Base-by-base conservation (phyloP, 768 basidiomycete species). In the Suillus weaverae region DNA sequence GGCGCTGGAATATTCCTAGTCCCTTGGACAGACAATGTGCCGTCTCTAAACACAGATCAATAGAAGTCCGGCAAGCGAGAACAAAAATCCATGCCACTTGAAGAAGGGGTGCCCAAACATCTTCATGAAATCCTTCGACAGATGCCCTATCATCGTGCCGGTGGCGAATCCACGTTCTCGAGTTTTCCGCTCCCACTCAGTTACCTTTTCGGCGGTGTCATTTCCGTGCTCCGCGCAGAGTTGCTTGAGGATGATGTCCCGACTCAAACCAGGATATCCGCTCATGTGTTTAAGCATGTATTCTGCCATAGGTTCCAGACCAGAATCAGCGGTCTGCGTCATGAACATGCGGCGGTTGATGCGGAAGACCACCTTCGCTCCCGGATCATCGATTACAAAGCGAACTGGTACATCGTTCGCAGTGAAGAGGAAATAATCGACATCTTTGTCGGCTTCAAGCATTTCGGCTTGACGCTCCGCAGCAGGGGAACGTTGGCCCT, bases 341-440 rank as follows among this genome's bases (percentile, higher is more conserved):
- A 70, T 64, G 43, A 32, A 57, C 22, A 61, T 60, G 46, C 50
- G 22, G n/a, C 69, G 67, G n/a, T 69, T 8, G 38, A 63, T 54
- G 5, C 69, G 63, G 65, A 71, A 71, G 13, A 43, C 5, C 53
- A 67, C 53, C 39, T 69, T 67, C n/a, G 44, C 61, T 38, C 2
- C 55, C 53, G 7, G 32, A 56, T 70, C 68, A 32, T 56, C 16
- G 18, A 70, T 46, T 30, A 51, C 46, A 46, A 72, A 64, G 53
- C 64, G 66, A 53, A 70, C 43, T 18, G 66, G 71, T 50, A 54
- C 66, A 18, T 63, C 62, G 16, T 26, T 51, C 2, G 64, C 62
- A 41, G 67, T 69, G 59, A 70, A 72, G 16, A 72, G 60, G 56
- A 69, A 70, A 41, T 72, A 70, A 32, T 70, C 68, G 14, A 48